A percentile compares a stretch with the other conserved stretches of the same genome.
These are phyloP conservation scores for Pleurotus eryngii DNA, from an alignment of 768 basidiomycete species.

Conservation along the genomic window DNA sequence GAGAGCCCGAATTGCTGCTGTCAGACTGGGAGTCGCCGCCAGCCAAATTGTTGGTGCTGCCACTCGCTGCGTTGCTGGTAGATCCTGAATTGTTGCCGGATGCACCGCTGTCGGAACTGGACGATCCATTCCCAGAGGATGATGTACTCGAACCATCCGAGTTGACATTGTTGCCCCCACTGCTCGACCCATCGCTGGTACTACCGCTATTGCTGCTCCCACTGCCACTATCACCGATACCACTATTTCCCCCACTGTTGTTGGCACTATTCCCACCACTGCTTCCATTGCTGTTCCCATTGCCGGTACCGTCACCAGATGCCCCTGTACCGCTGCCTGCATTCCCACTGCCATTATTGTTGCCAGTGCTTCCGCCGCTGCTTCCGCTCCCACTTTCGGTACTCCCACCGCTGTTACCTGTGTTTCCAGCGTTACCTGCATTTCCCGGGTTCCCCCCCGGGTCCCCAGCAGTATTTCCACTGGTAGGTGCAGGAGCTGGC, in stretches of 20 bases:
- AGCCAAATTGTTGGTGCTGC: constrained; percentile 2
- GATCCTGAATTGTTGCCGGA: not conserved
- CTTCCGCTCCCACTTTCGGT: not conserved
- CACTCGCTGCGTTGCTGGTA: not conserved
- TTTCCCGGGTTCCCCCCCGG: no score
- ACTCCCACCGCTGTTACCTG: no score
- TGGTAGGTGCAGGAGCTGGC: not conserved
- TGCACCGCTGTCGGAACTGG: no score
- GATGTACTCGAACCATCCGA: not conserved
- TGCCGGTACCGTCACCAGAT: not conserved
- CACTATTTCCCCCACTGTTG: not conserved
- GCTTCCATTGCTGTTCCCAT: not conserved
- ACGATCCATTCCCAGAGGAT: not conserved
- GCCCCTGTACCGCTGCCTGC: not conserved
- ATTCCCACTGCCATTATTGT: not conserved
- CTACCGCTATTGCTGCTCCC: not conserved
- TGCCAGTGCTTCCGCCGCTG: not conserved
- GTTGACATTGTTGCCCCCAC: constrained; percentile 6
- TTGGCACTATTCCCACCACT: not conserved
- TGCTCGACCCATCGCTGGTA: not conserved
- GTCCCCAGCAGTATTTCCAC: no score
- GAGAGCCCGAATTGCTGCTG: not conserved
- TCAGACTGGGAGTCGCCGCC: constrained; percentile 6
- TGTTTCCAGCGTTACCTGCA: no score
- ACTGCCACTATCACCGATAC: not conserved